Base-by-base conservation (phyloP, 805 yeast species). In the Starmera dryadoides region DNA sequence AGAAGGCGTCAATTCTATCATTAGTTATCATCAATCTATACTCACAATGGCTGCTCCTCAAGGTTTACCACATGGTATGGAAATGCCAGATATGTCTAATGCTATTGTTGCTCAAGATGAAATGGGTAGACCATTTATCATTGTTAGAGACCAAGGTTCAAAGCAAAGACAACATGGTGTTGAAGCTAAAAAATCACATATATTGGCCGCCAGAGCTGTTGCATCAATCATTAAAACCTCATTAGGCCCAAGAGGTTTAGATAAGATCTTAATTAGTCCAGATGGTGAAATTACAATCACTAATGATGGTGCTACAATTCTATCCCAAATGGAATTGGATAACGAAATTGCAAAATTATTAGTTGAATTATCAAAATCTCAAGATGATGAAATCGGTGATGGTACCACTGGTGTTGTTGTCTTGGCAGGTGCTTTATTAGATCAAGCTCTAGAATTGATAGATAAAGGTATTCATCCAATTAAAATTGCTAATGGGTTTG, bases 401-500 rank as follows among this genome's bases (percentile, higher is more conserved):
- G 98, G 98, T 57, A 93, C 99, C 22, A 93, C 99, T 5, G 98
- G 98, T 58, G 99, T 93, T 22, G 98, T 93, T 39, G 98, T 93
- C 2, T 69, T 93, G 38, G 98, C 98, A 1, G 85, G 96, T 49
- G 95, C 98, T 3, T 69, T 93, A 47, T 71, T 93, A 42, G 97
- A 91, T 60, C 96, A 93, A 66, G 97, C 98, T 3, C 64, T 84
- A 41, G 97, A 88, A 58, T 75, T 93, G 46, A 89, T 93, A 49
- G 97, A 93, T 56, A 87, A 86, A 67, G 98, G 98, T 41, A 89
- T 93, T 46, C 99, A 93, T 58, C 98, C 99, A 35, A 87, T 93
- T 50, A 83, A 91, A 57, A 80, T 93, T 49, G 98, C 98, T 47
- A 88, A 93, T 61, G 98, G 99, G 11, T 94, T 84, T 54, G 98